Evolutionary conservation across 148 eudicot genomes (phyloP), one percentile per base, ranked within the genome.

Genomic region (Cornus controversa): DNA sequence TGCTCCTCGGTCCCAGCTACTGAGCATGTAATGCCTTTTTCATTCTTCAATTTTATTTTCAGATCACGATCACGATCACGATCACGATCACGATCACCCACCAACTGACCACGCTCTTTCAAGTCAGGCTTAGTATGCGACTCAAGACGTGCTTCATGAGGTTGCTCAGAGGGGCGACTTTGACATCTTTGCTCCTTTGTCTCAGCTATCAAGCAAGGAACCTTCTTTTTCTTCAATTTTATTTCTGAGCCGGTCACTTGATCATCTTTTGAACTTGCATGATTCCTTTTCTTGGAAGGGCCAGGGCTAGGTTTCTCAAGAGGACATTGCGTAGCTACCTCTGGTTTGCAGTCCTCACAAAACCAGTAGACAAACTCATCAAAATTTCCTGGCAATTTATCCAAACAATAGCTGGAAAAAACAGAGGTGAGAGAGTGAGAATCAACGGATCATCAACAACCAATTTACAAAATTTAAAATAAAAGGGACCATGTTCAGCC

Each of bases 321-420:
- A 75, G 75, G 47, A 60, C 36, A 65, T 62, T 79, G 77, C 25
- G 73, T 69, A 66, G 63, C 67, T 34, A 22, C 20, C 71, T 36
- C 18, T 28, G 66, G 75, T 71, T 78, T 75, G 80, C 90, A 88
- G 69, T 87, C 85, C 68, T 78, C 88, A 80, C 92, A 93, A 70
- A 76, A 60, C 92, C 93, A 93, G 42, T 47, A 65, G 50, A 93
- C 88, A 84, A 82, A 77, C 84, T 84, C 90, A 76, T 77, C 78
- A 10, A 84, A 79, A 22, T 87, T 81, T 65, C 78, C 78, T 20
- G 89, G 80, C 45, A 87, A 67, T 24, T 54, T 26, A 65, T 81
- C 85, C 57, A 88, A 80, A 74, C 97, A 89, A 74, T 93, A 91
- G 73, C 95, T 89, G 84, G 73, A 78, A 66, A 29, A 62, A 23